These are phyloP conservation scores for Ogataea sp. DNA, from an alignment of 805 yeast genomes.

Conservation along the genomic window DNA sequence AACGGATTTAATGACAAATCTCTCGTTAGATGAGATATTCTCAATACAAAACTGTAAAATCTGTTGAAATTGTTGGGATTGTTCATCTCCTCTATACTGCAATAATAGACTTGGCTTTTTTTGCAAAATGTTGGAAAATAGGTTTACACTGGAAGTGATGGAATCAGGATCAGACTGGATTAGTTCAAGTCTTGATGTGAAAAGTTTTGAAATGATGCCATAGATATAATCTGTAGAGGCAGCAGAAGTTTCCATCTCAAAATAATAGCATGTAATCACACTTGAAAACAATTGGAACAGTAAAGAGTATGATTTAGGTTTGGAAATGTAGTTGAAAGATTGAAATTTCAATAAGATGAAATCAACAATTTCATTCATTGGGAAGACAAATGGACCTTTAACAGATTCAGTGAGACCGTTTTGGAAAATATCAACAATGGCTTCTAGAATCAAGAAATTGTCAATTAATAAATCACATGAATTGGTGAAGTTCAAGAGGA, in stretches of 20 bases:
- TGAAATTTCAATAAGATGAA: conserved; percentile 29
- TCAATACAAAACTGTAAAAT: conserved; percentile 28
- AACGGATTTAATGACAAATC: conserved; percentile 44
- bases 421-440: conserved; percentile 53
- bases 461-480: too few species aligned
- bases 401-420: conserved; percentile 55
- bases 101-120: conserved; percentile 41
- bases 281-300: conserved; percentile 38
- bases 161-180: conserved; percentile 53
- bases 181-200: conserved; percentile 21
- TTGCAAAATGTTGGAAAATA: conserved; percentile 42
- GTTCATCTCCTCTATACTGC: too few species aligned
- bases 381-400: conserved; percentile 61
- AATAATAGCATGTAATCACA: conserved; percentile 30
- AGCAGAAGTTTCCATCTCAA: too few species aligned
- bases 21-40: conserved; percentile 40
- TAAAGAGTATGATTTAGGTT: conserved; percentile 29
- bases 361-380: conserved; percentile 29
- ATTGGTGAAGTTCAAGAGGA: too few species aligned
- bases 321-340: too few species aligned
- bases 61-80: conserved; percentile 8
- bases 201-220: too few species aligned
- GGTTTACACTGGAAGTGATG: conserved; percentile 40
- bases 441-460: conserved; percentile 50
- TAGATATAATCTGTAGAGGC: too few species aligned